Conservation (phyloP, 176 grass and related monocot genomes). For the Guadua angustifolia region DNA sequence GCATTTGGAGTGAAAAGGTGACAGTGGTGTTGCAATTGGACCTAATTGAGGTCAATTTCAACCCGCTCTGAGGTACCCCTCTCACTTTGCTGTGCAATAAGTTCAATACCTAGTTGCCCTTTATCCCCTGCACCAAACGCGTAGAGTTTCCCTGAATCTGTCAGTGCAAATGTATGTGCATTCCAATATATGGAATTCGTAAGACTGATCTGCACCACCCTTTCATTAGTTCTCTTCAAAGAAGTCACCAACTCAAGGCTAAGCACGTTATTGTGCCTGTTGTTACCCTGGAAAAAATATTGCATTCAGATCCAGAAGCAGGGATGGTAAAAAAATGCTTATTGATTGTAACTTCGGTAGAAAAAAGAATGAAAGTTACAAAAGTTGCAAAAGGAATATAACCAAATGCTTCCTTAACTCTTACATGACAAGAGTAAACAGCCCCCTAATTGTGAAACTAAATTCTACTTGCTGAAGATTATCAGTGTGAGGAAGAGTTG, state of each 20-base stretch:
- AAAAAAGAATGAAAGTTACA: background rate
- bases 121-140: slow-evolving; percentile 87
- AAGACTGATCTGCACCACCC: slow-evolving; percentile 76
- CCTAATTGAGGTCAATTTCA: slow-evolving; percentile 68
- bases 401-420: background rate
- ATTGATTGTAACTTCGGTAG: background rate
- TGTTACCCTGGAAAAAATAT: slow-evolving; percentile 71
- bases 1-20: background rate
- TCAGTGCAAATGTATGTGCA: slow-evolving; percentile 90
- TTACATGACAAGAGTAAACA: background rate
- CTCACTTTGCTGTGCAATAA: slow-evolving; percentile 73
- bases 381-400: background rate
- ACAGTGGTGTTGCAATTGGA: background rate
- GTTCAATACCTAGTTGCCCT: slow-evolving; percentile 81
- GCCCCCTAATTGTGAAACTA: background rate
- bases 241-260: slow-evolving; percentile 82
- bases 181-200: slow-evolving; percentile 94
- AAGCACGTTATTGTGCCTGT: slow-evolving; percentile 70
- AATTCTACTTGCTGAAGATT: background rate
- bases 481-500: background rate
- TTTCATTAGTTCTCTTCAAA: slow-evolving; percentile 76
- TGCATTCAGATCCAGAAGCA: slow-evolving; percentile 8
- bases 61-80: slow-evolving; percentile 72
- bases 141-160: slow-evolving; percentile 75
- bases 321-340: background rate